A percentile compares a stretch with the other conserved stretches of the same genome.
phyloP scores from a whole-genome alignment of 148 eudicot species.

The Nepenthes gracilis region DNA sequence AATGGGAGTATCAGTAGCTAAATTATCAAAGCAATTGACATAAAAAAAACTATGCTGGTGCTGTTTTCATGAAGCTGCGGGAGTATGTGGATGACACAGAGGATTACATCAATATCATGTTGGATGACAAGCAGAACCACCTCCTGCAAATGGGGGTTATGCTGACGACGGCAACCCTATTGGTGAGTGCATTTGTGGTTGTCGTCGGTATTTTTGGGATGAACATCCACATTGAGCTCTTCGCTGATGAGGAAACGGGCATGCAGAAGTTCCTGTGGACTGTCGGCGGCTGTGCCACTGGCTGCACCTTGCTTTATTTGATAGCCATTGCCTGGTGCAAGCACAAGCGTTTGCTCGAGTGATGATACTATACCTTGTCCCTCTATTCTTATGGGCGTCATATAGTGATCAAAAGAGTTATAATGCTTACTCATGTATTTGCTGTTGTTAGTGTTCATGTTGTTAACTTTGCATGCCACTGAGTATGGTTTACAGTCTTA shows the following conservation, averaged over 20 bases:
- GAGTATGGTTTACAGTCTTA: too few relatives aligned
- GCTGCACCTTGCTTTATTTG: conserved; percentile 55
- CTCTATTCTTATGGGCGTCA: too few relatives aligned
- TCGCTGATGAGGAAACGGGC: conserved; percentile 22
- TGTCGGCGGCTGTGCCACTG: conserved; percentile 68
- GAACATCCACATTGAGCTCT: conserved; percentile 69
- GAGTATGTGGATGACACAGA: conserved; percentile 99
- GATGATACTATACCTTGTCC: conserved; percentile 1
- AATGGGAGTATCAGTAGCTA: too few relatives aligned
- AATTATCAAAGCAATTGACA: too few relatives aligned
- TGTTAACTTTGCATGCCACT: too few relatives aligned
- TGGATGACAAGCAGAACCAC: conserved; percentile 96
- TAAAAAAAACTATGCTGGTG: neutral
- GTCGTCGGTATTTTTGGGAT: conserved; percentile 88
- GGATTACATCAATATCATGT: conserved; percentile 95
- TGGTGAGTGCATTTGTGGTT: conserved; percentile 81
- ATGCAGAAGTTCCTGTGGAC: conserved; percentile 74
- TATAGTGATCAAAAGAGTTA: too few relatives aligned
- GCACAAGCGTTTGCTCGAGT: conserved; percentile 76
- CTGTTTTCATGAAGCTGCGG: conserved; percentile 38
- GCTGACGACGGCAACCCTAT: conserved; percentile 83
- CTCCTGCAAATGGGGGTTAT: conserved; percentile 99
- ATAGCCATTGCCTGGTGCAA: conserved; percentile 86
- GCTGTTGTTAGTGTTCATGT: too few relatives aligned
- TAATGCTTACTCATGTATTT: too few relatives aligned